Percentiles rank a stretch among this genome's conserved stretches.
These are phyloP conservation scores for Biscogniauxia mediterranea DNA, from an alignment of 2,329 filamentous ascomycete genomes.

Conservation along the genomic window DNA sequence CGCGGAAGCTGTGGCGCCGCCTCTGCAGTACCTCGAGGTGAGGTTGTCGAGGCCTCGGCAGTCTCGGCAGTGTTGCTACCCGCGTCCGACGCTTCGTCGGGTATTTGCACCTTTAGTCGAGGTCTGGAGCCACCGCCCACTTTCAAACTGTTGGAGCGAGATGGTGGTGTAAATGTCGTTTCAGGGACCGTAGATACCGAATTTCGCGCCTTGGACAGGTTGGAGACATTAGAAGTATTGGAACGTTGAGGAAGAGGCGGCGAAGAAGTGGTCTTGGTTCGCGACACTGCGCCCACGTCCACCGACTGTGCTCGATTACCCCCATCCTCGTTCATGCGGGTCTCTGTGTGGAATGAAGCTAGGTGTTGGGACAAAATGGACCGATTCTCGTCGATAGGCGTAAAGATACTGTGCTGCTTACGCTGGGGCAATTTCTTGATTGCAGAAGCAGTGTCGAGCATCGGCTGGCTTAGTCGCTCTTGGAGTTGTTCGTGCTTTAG, in stretches of 20 bases:
- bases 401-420: conserved; percentile 92
- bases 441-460: conserved; percentile 49
- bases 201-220: conserved; percentile 45
- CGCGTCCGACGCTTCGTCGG: conserved; percentile 79
- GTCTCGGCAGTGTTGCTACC: conserved; percentile 74
- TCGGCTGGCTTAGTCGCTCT: conserved; percentile 44
- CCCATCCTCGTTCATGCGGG: conserved; percentile 40
- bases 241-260: conserved; percentile 49
- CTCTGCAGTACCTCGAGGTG: conserved; percentile 59
- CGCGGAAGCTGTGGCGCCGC: conserved; percentile 55
- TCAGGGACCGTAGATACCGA: conserved; percentile 65
- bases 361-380: conserved; percentile 86
- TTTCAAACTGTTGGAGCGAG: conserved; percentile 74
- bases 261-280: conserved; percentile 52
- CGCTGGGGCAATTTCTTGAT: conserved; percentile 68
- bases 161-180: conserved; percentile 65
- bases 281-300: conserved; percentile 57
- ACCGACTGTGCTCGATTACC: conserved; percentile 60
- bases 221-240: conserved; percentile 48
- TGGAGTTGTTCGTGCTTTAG: conserved; percentile 48
- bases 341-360: conserved; percentile 61
- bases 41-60: conserved; percentile 50
- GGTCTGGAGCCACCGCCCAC: conserved; percentile 69
- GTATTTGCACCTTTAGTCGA: conserved; percentile 89
- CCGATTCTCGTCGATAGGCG: conserved; percentile 89